phyloP scores from a whole-genome alignment of 1,139 yeast genomes.

The Yamadazyma epiphylla region DNA sequence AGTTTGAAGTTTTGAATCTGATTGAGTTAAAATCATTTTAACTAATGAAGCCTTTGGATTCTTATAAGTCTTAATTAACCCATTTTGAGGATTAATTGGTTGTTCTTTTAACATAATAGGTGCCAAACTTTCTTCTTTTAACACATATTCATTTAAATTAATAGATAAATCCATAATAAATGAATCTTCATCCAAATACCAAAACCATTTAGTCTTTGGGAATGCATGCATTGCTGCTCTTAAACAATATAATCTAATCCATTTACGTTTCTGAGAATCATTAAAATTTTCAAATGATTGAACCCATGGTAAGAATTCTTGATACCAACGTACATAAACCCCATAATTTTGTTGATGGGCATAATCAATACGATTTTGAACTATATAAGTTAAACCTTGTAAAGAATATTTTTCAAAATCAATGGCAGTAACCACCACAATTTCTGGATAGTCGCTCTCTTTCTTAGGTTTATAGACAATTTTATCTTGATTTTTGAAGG shows the following conservation, averaged over 20 bases:
- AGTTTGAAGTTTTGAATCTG: constrained; percentile 55
- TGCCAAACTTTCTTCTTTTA: constrained; percentile 53
- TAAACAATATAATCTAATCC: constrained; percentile 59
- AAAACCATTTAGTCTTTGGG: constrained; percentile 78
- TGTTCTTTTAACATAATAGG: constrained; percentile 60
- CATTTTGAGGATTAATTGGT: constrained; percentile 65
- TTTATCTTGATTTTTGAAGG: constrained; percentile 65
- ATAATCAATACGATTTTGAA: constrained; percentile 79
- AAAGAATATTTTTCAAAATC: constrained; percentile 69
- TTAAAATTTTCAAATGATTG: constrained; percentile 39
- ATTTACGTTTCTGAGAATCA: constrained; percentile 36
- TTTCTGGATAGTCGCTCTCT: constrained; percentile 52
- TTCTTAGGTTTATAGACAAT: constrained; percentile 46
- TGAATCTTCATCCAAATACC: constrained; percentile 78
- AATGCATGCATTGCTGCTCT: constrained; percentile 86
- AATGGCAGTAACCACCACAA: constrained; percentile 75
- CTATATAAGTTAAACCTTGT: constrained; percentile 58
- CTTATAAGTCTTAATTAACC: constrained; percentile 67
- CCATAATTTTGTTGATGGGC: constrained; percentile 76
- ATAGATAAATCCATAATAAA: constrained; percentile 63
- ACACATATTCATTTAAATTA: constrained; percentile 53
- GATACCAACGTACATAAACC: constrained; percentile 74
- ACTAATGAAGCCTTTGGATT: constrained; percentile 52
- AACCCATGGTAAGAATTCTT: constrained; percentile 67
- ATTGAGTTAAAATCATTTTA: constrained; percentile 64